These are phyloP conservation scores for Penicillium hesseltinei DNA, from an alignment of 2,329 filamentous ascomycete species.

Conservation along the genomic window DNA sequence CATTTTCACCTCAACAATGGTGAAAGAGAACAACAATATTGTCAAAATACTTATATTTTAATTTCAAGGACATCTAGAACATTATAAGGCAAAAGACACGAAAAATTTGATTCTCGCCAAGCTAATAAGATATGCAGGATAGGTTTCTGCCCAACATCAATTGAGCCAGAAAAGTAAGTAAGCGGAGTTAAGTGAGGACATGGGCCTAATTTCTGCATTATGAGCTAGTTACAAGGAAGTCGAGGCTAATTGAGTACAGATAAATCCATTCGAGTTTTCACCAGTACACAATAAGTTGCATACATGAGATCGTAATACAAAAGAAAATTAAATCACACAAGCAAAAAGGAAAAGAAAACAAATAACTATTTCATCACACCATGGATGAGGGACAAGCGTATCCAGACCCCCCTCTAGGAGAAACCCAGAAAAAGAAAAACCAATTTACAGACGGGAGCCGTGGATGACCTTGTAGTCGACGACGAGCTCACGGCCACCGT, in stretches of 20 bases:
- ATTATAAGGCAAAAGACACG: too few species aligned
- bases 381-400: constrained; percentile 9
- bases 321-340: constrained; percentile 26
- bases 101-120: neutral
- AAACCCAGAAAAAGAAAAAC: constrained; percentile 7
- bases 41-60: too few species aligned
- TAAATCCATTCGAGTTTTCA: constrained; percentile 20
- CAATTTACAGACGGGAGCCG: constrained; percentile 61
- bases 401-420: constrained; percentile 5
- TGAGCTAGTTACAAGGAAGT: constrained; percentile 10
- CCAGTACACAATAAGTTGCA: constrained; percentile 12
- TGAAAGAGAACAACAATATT: neutral
- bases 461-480: constrained; percentile 99
- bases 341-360: constrained; percentile 10
- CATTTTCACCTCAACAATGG: neutral
- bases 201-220: neutral
- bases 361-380: constrained; percentile 19
- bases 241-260: constrained; percentile 2
- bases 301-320: constrained; percentile 27
- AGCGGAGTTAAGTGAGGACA: neutral
- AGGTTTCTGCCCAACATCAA: neutral
- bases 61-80: neutral
- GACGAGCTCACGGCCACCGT: constrained; percentile 87
- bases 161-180: neutral
- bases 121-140: neutral